phyloP scores from a whole-genome alignment of 805 yeast species.

The Millerago galiae region DNA sequence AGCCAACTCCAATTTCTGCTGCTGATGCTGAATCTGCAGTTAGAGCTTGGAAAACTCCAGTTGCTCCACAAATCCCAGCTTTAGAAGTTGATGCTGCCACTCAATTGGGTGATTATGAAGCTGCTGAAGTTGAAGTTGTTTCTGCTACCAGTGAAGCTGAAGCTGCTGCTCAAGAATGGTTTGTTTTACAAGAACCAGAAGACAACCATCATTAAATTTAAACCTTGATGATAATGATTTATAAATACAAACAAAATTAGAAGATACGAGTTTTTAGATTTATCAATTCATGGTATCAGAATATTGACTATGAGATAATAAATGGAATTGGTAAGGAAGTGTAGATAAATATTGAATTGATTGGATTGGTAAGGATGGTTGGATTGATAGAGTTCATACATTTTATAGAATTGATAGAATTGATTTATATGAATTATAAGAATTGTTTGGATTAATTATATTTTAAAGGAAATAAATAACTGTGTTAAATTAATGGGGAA shows the following conservation, averaged over 20 bases:
- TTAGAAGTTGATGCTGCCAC: conserved; percentile 62
- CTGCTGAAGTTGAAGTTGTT: conserved; percentile 69
- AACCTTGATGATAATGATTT: too few relatives aligned
- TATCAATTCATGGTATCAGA: not conserved
- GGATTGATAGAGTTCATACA: too few relatives aligned
- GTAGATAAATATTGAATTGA: too few relatives aligned
- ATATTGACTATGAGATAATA: too few relatives aligned
- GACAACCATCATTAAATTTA: conserved; percentile 39
- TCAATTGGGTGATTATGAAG: conserved; percentile 62
- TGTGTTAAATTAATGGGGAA: too few relatives aligned
- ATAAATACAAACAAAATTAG: not conserved
- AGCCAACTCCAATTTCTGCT: conserved; percentile 70
- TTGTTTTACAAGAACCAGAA: conserved; percentile 67
- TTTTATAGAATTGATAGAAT: too few relatives aligned
- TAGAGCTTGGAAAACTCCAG: conserved; percentile 77
- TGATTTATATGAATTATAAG: too few relatives aligned
- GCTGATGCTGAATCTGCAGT: conserved; percentile 74
- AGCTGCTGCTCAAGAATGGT: conserved; percentile 54
- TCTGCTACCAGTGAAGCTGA: conserved; percentile 33
- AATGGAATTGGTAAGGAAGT: too few relatives aligned
- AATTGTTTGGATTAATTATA: too few relatives aligned
- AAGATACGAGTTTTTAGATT: not conserved
- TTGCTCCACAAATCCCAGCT: conserved; percentile 69
- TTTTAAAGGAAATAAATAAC: too few relatives aligned
- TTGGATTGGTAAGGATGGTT: too few relatives aligned